Conservation (phyloP, 2,329 filamentous ascomycete genomes). For the Xylaria sp. region DNA sequence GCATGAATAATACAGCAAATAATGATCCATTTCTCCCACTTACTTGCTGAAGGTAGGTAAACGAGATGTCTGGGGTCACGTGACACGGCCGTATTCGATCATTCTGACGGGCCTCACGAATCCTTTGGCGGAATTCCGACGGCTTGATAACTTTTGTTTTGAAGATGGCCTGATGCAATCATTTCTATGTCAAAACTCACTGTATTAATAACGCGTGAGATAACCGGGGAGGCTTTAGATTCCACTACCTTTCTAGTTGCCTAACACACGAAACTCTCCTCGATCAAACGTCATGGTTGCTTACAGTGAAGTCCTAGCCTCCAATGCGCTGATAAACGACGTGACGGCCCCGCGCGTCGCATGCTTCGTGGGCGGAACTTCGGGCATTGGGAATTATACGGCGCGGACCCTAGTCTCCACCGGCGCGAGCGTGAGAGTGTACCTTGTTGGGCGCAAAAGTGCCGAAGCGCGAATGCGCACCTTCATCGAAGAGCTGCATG, state of each 20-base stretch:
- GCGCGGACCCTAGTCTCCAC: conserved; percentile 45
- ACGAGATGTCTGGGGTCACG: too few relatives aligned
- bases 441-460: conserved; percentile 50
- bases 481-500: conserved; percentile 46
- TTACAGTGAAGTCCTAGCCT: conserved; percentile 43
- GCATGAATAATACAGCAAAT: too few relatives aligned
- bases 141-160: background rate
- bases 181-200: background rate
- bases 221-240: too few relatives aligned
- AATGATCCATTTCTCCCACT: too few relatives aligned
- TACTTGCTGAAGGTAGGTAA: too few relatives aligned
- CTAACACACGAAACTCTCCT: background rate
- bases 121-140: background rate
- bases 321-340: conserved; percentile 49
- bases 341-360: conserved; percentile 45
- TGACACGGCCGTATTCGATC: background rate
- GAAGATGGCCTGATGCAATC: background rate
- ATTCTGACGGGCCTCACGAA: background rate
- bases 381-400: conserved; percentile 52
- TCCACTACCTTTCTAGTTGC: too few relatives aligned
- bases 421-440: conserved; percentile 46
- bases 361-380: conserved; percentile 54
- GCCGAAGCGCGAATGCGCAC: conserved; percentile 38
- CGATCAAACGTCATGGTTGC: conserved; percentile 42
- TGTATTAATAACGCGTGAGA: too few relatives aligned